phyloP scores from a whole-genome alignment of 2,329 filamentous ascomycete species.

The Eurotiales sp. region DNA sequence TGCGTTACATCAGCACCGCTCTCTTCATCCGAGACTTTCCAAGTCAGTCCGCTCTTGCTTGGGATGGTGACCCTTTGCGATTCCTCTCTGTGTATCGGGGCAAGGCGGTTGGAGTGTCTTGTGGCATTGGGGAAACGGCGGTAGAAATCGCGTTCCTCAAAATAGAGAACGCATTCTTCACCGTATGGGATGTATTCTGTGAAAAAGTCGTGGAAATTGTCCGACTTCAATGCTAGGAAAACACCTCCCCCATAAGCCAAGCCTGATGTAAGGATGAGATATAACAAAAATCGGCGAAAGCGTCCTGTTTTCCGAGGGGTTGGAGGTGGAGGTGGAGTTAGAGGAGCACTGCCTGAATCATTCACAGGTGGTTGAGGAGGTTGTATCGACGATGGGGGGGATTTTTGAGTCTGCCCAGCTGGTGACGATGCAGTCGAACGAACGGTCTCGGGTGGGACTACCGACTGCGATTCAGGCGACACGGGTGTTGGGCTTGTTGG shows the following conservation, averaged over 20 bases:
- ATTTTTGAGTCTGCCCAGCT: conserved; percentile 31
- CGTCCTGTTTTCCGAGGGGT: conserved; percentile 65
- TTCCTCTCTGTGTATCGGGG: conserved; percentile 40
- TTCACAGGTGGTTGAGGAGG: conserved; percentile 22
- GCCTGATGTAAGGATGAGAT: conserved; percentile 70
- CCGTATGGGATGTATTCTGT: conserved; percentile 94
- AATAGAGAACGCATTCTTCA: conserved; percentile 89
- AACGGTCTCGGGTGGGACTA: conserved; percentile 48
- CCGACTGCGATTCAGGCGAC: conserved; percentile 43
- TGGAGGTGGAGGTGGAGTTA: conserved; percentile 38
- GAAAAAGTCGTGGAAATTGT: conserved; percentile 99
- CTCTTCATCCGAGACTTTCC: conserved; percentile 65
- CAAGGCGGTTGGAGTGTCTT: conserved; percentile 43
- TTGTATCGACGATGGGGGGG: conserved; percentile 31
- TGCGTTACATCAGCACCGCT: conserved; percentile 57
- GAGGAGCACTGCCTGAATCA: conserved; percentile 30
- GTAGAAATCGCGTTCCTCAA: conserved; percentile 91
- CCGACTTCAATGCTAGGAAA: conserved; percentile 87
- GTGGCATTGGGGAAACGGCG: conserved; percentile 68
- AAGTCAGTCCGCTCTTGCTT: conserved; percentile 78
- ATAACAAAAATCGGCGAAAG: conserved; percentile 72
- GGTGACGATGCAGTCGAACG: conserved; percentile 45
- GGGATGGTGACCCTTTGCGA: conserved; percentile 77
- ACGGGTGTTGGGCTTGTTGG: conserved; percentile 40
- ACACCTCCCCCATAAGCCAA: conserved; percentile 83